A percentile compares a stretch with the other conserved stretches of the same genome.
Conservation (phyloP, 2,329 filamentous ascomycete genomes). For the Parastagonospora avenae region DNA sequence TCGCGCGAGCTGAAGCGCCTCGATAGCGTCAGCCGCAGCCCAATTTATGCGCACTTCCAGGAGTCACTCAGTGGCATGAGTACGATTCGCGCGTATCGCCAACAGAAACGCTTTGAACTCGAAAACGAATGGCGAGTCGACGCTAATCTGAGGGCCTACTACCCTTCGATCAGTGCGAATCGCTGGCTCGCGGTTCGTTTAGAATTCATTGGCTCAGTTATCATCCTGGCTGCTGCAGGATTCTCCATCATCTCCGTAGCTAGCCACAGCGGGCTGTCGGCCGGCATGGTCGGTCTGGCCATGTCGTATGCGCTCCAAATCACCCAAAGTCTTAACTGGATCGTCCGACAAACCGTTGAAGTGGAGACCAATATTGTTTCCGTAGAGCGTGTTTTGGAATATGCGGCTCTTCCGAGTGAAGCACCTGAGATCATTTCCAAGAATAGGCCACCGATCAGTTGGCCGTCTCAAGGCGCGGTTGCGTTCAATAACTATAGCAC, state of each 20-base stretch:
- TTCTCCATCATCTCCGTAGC: slow-evolving; percentile 82
- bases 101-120: slow-evolving; percentile 82
- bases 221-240: slow-evolving; percentile 85
- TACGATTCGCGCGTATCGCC: slow-evolving; percentile 92
- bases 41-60: slow-evolving; percentile 98
- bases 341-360: slow-evolving; percentile 96
- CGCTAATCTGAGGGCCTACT: slow-evolving; percentile 91
- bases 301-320: slow-evolving; percentile 99
- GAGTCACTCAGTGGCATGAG: slow-evolving; percentile 93
- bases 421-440: slow-evolving; percentile 92
- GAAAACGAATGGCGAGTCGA: slow-evolving; percentile 99
- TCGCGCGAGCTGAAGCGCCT: slow-evolving; percentile 95
- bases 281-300: slow-evolving; percentile 84
- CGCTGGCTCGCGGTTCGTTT: slow-evolving; percentile 94
- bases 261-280: slow-evolving; percentile 65
- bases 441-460: slow-evolving; percentile 83
- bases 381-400: slow-evolving; percentile 96
- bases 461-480: slow-evolving; percentile 88
- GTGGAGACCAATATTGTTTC: slow-evolving; percentile 99
- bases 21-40: slow-evolving; percentile 92
- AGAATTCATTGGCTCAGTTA: slow-evolving; percentile 92
- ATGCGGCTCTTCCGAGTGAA: slow-evolving; percentile 87
- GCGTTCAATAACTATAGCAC: slow-evolving; percentile 94
- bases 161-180: slow-evolving; percentile 87
- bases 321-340: slow-evolving; percentile 97